Evolutionary conservation across 257 asterid species (phyloP).

Genomic region (Lithospermum erythrorhizon): DNA sequence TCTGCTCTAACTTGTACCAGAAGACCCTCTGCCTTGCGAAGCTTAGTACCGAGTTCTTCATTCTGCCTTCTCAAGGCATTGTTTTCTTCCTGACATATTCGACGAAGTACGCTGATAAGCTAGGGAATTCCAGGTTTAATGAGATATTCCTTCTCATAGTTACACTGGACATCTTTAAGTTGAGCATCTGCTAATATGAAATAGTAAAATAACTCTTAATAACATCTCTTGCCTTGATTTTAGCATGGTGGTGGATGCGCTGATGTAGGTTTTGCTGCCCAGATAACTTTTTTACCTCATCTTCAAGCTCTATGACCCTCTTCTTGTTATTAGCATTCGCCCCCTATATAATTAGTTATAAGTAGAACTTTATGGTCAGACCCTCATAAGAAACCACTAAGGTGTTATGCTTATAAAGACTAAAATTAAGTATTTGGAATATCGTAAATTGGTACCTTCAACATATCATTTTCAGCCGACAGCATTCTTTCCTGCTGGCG

Average conservation of each 20-base stretch:
- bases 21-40: constrained; percentile 53
- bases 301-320: constrained; percentile 67
- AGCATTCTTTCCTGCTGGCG: constrained; percentile 51
- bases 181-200: neutral
- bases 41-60: constrained; percentile 63
- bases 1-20: constrained; percentile 76
- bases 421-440: constrained; percentile 1
- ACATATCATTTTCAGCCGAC: constrained; percentile 61
- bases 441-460: constrained; percentile 41
- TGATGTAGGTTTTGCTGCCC: constrained; percentile 96
- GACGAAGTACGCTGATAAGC: neutral
- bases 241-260: constrained; percentile 96
- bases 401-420: neutral
- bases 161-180: neutral
- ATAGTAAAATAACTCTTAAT: neutral
- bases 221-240: constrained; percentile 53
- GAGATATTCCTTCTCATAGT: neutral
- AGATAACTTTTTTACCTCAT: constrained; percentile 62
- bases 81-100: constrained; percentile 70
- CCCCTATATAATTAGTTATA: constrained; percentile 28
- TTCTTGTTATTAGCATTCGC: constrained; percentile 57
- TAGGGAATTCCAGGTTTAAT: neutral
- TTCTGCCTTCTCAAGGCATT: constrained; percentile 60
- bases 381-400: neutral
- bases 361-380: constrained; percentile 9